Percentiles rank a stretch among this genome's conserved stretches.
Conservation (phyloP, 257 asterid species). For the Rauvolfia tetraphylla region DNA sequence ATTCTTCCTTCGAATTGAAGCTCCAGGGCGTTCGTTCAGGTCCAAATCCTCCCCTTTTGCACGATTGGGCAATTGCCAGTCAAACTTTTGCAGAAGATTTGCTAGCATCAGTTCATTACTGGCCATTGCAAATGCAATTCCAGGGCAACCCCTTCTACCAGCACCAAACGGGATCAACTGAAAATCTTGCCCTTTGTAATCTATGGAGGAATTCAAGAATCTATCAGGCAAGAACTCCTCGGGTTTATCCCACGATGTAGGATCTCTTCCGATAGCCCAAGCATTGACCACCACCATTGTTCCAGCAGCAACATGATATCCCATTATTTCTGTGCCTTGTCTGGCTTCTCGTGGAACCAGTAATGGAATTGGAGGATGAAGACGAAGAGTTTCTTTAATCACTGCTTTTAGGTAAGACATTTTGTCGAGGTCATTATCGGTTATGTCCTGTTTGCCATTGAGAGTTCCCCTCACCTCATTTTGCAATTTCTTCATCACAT, state of each 20-base stretch:
- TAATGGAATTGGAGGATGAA: slow-evolving; percentile 29
- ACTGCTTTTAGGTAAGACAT: slow-evolving; percentile 18
- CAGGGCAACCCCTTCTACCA: slow-evolving; percentile 44
- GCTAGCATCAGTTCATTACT: slow-evolving; percentile 32
- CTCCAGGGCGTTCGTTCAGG: slow-evolving; percentile 37
- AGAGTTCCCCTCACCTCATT: slow-evolving; percentile 16
- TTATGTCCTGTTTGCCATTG: background rate
- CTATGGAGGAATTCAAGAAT: slow-evolving; percentile 19
- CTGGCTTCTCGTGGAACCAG: slow-evolving; percentile 20
- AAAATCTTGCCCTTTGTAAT: slow-evolving; percentile 34
- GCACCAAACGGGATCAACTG: slow-evolving; percentile 48
- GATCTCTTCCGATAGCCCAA: slow-evolving; percentile 26
- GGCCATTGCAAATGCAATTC: slow-evolving; percentile 25
- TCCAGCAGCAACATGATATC: slow-evolving; percentile 16
- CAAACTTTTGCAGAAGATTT: slow-evolving; percentile 33
- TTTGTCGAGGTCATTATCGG: slow-evolving; percentile 19
- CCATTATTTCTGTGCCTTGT: slow-evolving; percentile 17
- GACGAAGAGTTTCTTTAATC: slow-evolving; percentile 23
- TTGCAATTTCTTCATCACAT: slow-evolving; percentile 12
- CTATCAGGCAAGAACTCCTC: slow-evolving; percentile 24
- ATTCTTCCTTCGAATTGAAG: slow-evolving; percentile 19
- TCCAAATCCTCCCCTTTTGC: slow-evolving; percentile 30
- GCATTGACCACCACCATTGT: slow-evolving; percentile 21
- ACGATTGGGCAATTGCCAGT: slow-evolving; percentile 21
- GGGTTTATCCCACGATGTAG: slow-evolving; percentile 19